Percentiles rank a stretch among this genome's conserved stretches.
Evolutionary conservation across 2,329 filamentous ascomycete species (phyloP).

Genomic region (Verticillium klebahnii): DNA sequence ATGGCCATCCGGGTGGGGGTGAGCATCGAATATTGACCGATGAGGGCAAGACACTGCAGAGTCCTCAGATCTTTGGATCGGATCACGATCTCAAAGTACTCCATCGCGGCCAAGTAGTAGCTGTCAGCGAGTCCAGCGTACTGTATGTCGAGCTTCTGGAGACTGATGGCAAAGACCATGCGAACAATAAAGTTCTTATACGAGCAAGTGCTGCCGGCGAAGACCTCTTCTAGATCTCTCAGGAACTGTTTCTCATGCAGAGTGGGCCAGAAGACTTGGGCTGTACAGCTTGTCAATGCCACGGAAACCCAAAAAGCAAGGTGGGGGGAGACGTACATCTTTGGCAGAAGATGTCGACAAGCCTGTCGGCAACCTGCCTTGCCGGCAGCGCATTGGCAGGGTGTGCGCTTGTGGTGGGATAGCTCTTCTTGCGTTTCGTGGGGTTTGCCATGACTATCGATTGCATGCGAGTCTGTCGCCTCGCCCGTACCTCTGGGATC

Average conservation of each 20-base stretch:
- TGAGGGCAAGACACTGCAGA: constrained; percentile 80
- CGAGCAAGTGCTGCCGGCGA: constrained; percentile 67
- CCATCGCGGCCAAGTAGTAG: constrained; percentile 88
- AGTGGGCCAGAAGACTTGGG: constrained; percentile 81
- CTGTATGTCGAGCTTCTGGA: constrained; percentile 84
- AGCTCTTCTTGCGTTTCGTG: constrained; percentile 72
- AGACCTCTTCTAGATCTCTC: constrained; percentile 75
- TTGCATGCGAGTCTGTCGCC: constrained; percentile 51
- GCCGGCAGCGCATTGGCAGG: constrained; percentile 74
- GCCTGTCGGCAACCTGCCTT: constrained; percentile 66
- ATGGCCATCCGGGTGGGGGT: constrained; percentile 89
- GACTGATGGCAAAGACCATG: constrained; percentile 90
- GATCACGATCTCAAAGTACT: constrained; percentile 76
- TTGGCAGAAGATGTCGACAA: constrained; percentile 81
- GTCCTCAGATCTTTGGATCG: constrained; percentile 87
- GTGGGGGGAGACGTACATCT: constrained; percentile 56
- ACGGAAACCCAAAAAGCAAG: background rate
- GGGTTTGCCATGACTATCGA: constrained; percentile 48
- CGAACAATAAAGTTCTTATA: constrained; percentile 85
- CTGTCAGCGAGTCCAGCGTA: constrained; percentile 94
- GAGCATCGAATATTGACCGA: constrained; percentile 86
- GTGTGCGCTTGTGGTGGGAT: constrained; percentile 82
- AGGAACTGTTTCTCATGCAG: constrained; percentile 80
- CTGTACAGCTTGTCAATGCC: constrained; percentile 35
- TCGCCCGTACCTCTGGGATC: constrained; percentile 68